Percentiles rank a stretch among this genome's conserved stretches.
Evolutionary conservation across 352 stramenopile genomes (phyloP).

Genomic region (Blastocystis sp.): DNA sequence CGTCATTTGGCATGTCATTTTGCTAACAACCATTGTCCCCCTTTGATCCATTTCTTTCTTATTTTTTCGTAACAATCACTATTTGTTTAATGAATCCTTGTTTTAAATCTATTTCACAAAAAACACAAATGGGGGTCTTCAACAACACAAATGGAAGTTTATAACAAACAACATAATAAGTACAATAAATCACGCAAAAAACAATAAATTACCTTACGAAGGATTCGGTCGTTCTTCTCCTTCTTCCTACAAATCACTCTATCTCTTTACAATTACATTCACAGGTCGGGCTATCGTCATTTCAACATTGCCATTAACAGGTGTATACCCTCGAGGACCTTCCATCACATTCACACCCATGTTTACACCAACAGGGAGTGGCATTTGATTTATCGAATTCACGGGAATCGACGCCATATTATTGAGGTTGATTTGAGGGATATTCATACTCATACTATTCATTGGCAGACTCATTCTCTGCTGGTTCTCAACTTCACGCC

Average conservation of each 20-base stretch:
- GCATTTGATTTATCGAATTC: conserved; percentile 24
- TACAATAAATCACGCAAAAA: conserved; percentile 6
- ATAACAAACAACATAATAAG: not conserved
- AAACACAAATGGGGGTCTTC: not conserved
- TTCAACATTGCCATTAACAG: not conserved
- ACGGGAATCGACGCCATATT: not conserved
- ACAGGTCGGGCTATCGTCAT: not conserved
- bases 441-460: conserved; percentile 5
- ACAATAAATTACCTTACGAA: conserved; percentile 25
- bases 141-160: not conserved
- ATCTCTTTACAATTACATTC: not conserved
- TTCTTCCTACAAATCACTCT: not conserved
- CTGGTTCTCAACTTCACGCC: not conserved
- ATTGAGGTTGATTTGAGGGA: not conserved
- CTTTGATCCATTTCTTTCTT: too few relatives aligned
- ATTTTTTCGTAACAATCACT: too few relatives aligned
- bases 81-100: not conserved
- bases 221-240: not conserved
- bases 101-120: not conserved
- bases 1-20: not conserved
- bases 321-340: not conserved
- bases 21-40: too few relatives aligned
- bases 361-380: not conserved
- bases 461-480: conserved; percentile 1
- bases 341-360: conserved; percentile 25